These are phyloP conservation scores for Rutstroemia sydowiana DNA, from an alignment of 2,329 filamentous ascomycete species.

Conservation along the genomic window DNA sequence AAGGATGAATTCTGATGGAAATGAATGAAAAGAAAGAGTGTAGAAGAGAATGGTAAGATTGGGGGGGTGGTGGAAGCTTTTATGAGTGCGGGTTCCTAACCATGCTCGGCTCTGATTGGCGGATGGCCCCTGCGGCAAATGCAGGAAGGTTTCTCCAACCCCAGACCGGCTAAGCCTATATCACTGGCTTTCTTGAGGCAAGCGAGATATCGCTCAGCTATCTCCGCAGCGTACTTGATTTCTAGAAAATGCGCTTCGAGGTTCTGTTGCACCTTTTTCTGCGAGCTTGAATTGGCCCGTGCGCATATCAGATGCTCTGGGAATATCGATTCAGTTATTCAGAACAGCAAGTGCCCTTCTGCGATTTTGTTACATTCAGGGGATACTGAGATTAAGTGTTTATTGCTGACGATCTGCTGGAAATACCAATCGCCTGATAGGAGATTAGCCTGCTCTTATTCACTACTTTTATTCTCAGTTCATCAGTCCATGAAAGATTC, in stretches of 20 bases:
- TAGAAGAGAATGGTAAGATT: constrained; percentile 24
- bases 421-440: no score
- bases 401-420: no score
- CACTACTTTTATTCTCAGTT: no score
- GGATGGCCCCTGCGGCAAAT: constrained; percentile 4
- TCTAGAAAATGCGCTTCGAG: background rate
- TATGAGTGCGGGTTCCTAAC: constrained; percentile 17
- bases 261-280: background rate
- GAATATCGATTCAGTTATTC: background rate
- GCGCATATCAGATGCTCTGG: background rate
- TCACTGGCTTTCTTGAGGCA: constrained; percentile 8
- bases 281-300: background rate
- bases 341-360: background rate
- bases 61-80: constrained; percentile 24
- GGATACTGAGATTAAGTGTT: no score
- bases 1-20: constrained; percentile 17
- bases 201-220: background rate
- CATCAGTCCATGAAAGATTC: no score
- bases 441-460: no score
- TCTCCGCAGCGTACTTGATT: background rate
- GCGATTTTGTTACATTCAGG: background rate
- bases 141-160: constrained; percentile 10
- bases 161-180: constrained; percentile 15
- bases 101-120: constrained; percentile 9
- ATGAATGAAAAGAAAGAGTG: constrained; percentile 18